Conservation (phyloP, 768 basidiomycete species). For the Hysterangium stoloniferum region DNA sequence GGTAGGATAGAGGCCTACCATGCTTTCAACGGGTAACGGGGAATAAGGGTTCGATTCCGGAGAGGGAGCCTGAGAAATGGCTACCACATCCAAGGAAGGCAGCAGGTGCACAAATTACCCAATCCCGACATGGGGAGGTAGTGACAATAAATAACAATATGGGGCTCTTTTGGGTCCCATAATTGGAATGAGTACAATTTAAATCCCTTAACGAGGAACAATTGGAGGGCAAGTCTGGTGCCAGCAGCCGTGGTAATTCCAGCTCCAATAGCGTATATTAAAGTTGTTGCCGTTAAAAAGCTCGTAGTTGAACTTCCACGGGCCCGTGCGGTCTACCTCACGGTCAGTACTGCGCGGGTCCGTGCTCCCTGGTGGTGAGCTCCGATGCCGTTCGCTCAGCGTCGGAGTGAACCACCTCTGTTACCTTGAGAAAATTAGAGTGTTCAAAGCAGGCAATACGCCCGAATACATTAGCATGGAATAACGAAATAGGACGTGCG, state of each 20-base stretch:
- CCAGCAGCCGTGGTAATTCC: constrained; percentile 30
- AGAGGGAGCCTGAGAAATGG: constrained; percentile 25
- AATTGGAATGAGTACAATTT: constrained; percentile 41
- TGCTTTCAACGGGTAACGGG: not conserved
- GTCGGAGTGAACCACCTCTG: constrained; percentile 67
- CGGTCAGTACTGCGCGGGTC: constrained; percentile 58
- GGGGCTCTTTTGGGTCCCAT: constrained; percentile 34
- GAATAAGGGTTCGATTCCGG: not conserved
- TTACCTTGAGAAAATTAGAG: constrained; percentile 82
- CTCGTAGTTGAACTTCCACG: constrained; percentile 32
- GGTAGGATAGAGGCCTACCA: too few species aligned
- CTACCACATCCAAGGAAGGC: constrained; percentile 32
- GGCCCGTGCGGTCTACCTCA: constrained; percentile 55
- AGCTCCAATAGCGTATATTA: constrained; percentile 33
- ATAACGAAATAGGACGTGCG: too few species aligned
- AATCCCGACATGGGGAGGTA: constrained; percentile 33
- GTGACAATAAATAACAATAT: constrained; percentile 39
- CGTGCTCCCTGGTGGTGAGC: constrained; percentile 68
- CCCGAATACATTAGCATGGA: too few species aligned
- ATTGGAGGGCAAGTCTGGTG: constrained; percentile 40
- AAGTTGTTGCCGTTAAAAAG: constrained; percentile 41
- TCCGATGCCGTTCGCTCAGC: constrained; percentile 60
- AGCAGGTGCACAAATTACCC: constrained; percentile 33
- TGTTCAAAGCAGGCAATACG: too few species aligned
- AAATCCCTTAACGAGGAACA: constrained; percentile 39